Evolutionary conservation across 2,329 filamentous ascomycete genomes (phyloP).

Genomic region (Fusarium marasasianum): DNA sequence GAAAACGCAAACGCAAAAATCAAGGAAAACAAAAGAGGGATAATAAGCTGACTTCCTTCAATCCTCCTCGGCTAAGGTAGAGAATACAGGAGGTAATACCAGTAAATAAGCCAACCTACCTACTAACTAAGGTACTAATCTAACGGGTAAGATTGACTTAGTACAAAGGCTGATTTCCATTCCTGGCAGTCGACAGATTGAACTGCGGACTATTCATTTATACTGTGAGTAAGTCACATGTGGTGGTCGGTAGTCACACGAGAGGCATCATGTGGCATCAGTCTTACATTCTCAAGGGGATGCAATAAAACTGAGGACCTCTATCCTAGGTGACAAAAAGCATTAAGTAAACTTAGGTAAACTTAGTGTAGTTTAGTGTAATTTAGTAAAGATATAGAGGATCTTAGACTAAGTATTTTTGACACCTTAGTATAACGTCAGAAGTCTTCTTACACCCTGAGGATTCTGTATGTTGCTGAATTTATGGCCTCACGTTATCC

Average conservation of each 20-base stretch:
- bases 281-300: not conserved
- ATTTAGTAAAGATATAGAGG: too few species aligned
- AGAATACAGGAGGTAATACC: not conserved
- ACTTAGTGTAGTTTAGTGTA: too few species aligned
- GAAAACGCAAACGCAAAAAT: not conserved
- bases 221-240: not conserved
- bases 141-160: not conserved
- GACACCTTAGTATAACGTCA: too few species aligned
- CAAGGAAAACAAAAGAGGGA: not conserved
- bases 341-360: too few species aligned
- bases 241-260: not conserved
- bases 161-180: not conserved
- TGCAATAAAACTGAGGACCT: too few species aligned
- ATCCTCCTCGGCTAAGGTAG: not conserved
- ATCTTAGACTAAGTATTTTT: too few species aligned
- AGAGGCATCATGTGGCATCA: not conserved
- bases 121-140: not conserved
- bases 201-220: not conserved
- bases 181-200: not conserved
- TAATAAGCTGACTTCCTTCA: not conserved
- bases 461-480: not conserved
- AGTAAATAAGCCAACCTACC: not conserved
- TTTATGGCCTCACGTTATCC: not conserved
- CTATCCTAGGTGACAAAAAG: too few species aligned
- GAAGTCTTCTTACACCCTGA: too few species aligned